phyloP scores from a whole-genome alignment of 1,284 basidiomycete genomes.

The Ganoderma lingzhi region DNA sequence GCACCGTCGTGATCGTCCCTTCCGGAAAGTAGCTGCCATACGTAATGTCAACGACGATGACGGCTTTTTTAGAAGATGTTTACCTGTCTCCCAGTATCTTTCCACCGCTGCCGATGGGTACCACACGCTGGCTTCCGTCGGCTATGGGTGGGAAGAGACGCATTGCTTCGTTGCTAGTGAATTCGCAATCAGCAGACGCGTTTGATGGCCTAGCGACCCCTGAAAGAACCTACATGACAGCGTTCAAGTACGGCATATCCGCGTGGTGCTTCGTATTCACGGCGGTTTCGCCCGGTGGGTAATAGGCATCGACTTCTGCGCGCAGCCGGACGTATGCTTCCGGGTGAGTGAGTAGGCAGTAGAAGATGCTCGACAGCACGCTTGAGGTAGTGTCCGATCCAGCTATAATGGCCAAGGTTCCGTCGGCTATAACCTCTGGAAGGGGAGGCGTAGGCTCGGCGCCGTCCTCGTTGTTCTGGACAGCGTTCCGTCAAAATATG shows the following conservation, averaged over 20 bases:
- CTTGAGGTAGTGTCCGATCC: constrained; percentile 46
- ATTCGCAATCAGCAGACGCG: constrained; percentile 10
- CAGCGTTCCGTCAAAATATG: constrained; percentile 10
- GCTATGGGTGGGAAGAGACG: constrained; percentile 65
- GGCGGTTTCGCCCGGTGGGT: constrained; percentile 39
- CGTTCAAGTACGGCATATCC: constrained; percentile 44
- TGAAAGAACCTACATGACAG: constrained; percentile 39
- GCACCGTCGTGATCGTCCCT: constrained; percentile 39
- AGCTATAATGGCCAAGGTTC: constrained; percentile 35
- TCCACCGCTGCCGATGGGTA: constrained; percentile 36
- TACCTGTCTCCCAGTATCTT: constrained; percentile 40
- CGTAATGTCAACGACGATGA: background rate
- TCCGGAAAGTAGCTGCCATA: constrained; percentile 39
- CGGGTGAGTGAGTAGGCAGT: constrained; percentile 36
- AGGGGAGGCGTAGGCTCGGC: constrained; percentile 30
- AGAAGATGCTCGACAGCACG: constrained; percentile 36
- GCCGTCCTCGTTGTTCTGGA: constrained; percentile 38
- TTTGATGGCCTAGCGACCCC: background rate
- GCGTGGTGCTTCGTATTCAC: constrained; percentile 36
- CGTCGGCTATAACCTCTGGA: constrained; percentile 33
- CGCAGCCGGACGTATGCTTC: constrained; percentile 36
- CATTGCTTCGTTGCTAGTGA: constrained; percentile 63
- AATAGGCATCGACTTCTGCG: constrained; percentile 41
- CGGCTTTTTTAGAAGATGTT: constrained; percentile 18
- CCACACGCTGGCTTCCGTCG: constrained; percentile 60